These are phyloP conservation scores for Blastobotrys attinorum DNA, from an alignment of 805 yeast species.

Conservation along the genomic window DNA sequence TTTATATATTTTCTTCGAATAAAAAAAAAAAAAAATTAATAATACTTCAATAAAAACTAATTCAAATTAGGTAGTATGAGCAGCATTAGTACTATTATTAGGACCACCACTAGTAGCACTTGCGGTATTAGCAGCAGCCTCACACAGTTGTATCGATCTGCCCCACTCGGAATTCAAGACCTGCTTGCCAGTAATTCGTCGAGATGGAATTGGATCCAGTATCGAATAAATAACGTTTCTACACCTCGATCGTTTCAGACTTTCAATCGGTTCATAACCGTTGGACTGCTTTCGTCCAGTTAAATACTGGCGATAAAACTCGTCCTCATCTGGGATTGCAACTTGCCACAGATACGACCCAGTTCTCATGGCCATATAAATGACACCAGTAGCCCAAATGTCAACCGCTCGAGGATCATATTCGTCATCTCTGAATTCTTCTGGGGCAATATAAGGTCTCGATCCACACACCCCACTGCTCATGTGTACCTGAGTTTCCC, in stretches of 20 bases:
- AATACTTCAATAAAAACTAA: neutral
- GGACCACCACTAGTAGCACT: neutral
- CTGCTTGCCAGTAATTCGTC: conserved; percentile 82
- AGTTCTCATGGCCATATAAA: conserved; percentile 71
- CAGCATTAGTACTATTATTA: too few species aligned
- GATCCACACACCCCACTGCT: conserved; percentile 72
- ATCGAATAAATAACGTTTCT: conserved; percentile 88
- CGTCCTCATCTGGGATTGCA: conserved; percentile 66
- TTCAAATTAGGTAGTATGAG: neutral
- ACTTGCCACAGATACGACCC: conserved; percentile 88
- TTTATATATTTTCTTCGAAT: neutral
- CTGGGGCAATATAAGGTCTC: conserved; percentile 88
- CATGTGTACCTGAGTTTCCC: conserved; percentile 66
- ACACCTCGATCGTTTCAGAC: conserved; percentile 75
- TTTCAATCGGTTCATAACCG: conserved; percentile 89
- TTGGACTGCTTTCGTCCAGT: conserved; percentile 68
- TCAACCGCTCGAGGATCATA: conserved; percentile 77
- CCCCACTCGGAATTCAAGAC: conserved; percentile 93
- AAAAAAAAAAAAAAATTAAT: neutral
- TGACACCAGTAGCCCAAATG: conserved; percentile 80
- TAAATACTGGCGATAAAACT: conserved; percentile 66
- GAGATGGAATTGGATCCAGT: conserved; percentile 77
- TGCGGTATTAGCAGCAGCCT: conserved; percentile 47
- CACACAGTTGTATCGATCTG: conserved; percentile 72
- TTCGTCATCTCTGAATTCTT: conserved; percentile 49